phyloP scores from a whole-genome alignment of 768 basidiomycete genomes.

The Tricholoma matsutake region DNA sequence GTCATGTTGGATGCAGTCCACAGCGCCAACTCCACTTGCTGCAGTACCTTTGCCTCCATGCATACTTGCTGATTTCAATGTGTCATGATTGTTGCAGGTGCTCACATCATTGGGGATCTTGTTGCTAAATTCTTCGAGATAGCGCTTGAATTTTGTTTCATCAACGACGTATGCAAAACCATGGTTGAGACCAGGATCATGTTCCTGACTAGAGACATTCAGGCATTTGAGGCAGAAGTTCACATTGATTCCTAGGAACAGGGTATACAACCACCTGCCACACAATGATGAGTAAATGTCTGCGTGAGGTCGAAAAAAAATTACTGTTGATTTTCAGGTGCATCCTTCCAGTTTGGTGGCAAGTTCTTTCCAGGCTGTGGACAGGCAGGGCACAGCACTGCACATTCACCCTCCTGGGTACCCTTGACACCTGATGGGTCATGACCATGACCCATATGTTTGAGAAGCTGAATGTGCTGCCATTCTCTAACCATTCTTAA shows the following conservation, averaged over 20 bases:
- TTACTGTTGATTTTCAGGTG: conserved; percentile 7
- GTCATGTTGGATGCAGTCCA: too few relatives aligned
- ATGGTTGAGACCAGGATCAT: too few relatives aligned
- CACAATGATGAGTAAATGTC: background rate
- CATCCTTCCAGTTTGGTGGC: conserved; percentile 19
- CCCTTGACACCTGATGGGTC: too few relatives aligned
- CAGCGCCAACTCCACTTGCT: too few relatives aligned
- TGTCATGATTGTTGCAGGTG: background rate
- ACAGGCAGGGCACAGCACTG: conserved; percentile 20
- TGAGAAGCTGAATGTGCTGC: too few relatives aligned
- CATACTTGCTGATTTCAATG: background rate
- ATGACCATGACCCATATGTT: too few relatives aligned
- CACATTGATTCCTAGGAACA: conserved; percentile 20
- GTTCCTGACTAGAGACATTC: too few relatives aligned
- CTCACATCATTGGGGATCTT: background rate
- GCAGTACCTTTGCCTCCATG: too few relatives aligned
- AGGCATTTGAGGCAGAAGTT: conserved; percentile 19
- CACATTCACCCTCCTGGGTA: conserved; percentile 14
- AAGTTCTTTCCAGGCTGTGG: conserved; percentile 14
- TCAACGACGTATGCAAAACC: conserved; percentile 11
- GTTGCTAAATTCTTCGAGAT: background rate
- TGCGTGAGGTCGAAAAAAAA: background rate
- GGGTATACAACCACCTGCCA: conserved; percentile 11
- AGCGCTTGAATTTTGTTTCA: background rate
- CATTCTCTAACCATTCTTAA: too few relatives aligned